Conservation (phyloP, 2,329 filamentous ascomycete genomes). For the Penicillium sp. region DNA sequence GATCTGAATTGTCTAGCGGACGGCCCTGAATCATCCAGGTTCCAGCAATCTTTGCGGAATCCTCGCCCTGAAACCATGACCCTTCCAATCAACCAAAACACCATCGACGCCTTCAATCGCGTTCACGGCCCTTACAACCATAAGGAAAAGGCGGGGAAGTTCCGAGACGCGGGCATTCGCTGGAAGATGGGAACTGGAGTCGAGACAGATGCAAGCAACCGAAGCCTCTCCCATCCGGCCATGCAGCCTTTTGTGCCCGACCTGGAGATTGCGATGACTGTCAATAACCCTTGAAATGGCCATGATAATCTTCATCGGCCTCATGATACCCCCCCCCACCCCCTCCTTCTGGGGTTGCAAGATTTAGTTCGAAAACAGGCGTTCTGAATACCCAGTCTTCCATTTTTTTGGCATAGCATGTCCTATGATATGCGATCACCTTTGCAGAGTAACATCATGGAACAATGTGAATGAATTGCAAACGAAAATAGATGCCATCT, state of each 20-base stretch:
- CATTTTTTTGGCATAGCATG: neutral
- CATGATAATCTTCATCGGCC: neutral
- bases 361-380: neutral
- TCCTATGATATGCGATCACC: neutral
- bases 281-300: constrained; percentile 17
- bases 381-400: neutral
- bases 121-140: constrained; percentile 43
- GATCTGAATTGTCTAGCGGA: constrained; percentile 8
- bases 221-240: constrained; percentile 52
- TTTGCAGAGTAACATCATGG: neutral
- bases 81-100: constrained; percentile 34
- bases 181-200: constrained; percentile 54
- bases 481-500: constrained; percentile 1
- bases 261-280: constrained; percentile 44
- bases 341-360: neutral
- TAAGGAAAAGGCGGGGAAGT: constrained; percentile 48
- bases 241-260: constrained; percentile 51
- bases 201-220: constrained; percentile 54
- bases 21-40: neutral
- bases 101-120: constrained; percentile 42
- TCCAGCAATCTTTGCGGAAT: neutral
- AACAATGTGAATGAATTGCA: neutral
- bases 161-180: constrained; percentile 46
- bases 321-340: neutral
- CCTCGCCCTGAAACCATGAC: constrained; percentile 33